Evolutionary conservation across 2,329 filamentous ascomycete species (phyloP).

Genomic region (Cercospora sesami): DNA sequence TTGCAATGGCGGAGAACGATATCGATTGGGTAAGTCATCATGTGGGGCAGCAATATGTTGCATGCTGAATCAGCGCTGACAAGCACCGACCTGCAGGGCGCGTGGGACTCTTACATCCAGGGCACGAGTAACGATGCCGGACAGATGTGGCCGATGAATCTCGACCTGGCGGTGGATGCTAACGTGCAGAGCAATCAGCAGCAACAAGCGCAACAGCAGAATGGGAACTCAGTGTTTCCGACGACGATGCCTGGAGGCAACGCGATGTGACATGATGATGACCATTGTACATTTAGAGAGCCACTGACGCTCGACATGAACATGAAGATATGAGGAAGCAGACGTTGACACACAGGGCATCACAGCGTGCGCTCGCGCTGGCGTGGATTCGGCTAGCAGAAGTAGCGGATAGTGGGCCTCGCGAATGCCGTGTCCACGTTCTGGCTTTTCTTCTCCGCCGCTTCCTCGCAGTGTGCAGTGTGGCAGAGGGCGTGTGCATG

Average conservation of each 20-base stretch:
- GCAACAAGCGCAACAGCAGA: slow-evolving; percentile 24
- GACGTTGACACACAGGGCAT: background rate
- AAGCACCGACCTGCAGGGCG: slow-evolving; percentile 51
- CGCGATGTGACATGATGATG: slow-evolving; percentile 16
- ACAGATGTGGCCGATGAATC: slow-evolving; percentile 49
- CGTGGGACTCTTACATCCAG: slow-evolving; percentile 70
- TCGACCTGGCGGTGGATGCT: slow-evolving; percentile 35
- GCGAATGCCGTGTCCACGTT: background rate
- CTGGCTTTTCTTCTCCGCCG: background rate
- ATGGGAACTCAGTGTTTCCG: slow-evolving; percentile 12
- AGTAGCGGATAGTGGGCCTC: background rate
- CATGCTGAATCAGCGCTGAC: slow-evolving; percentile 1
- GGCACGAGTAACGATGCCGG: slow-evolving; percentile 51
- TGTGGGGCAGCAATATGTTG: background rate
- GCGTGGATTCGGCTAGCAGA: background rate
- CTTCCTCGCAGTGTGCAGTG: background rate
- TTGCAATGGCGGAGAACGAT: slow-evolving; percentile 55
- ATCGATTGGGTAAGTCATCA: slow-evolving; percentile 55
- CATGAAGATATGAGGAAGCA: background rate
- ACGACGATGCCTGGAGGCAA: slow-evolving; percentile 14
- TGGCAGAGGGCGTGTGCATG: background rate
- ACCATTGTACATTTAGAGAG: background rate
- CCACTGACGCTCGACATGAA: background rate
- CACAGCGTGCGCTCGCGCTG: background rate
- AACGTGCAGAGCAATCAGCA: slow-evolving; percentile 32